Percentiles rank a stretch among this genome's conserved stretches.
These are phyloP conservation scores for Malus sylvestris DNA, from an alignment of 306 rosid genomes.

Conservation along the genomic window DNA sequence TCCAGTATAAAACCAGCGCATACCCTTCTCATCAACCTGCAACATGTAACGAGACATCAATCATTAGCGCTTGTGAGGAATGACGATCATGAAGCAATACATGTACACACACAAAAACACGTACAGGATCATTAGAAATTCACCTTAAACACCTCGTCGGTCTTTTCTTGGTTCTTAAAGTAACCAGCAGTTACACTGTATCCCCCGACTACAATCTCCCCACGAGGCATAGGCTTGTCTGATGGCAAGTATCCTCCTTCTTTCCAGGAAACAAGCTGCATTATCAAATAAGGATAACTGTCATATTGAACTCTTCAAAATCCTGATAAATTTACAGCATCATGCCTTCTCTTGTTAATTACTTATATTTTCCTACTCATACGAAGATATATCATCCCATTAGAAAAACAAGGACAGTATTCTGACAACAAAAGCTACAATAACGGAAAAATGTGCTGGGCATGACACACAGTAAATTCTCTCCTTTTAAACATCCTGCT, in stretches of 20 bases:
- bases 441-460: not conserved
- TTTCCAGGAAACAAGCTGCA: conserved; percentile 94
- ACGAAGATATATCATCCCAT: not conserved
- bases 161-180: conserved; percentile 75
- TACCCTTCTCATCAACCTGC: conserved; percentile 76
- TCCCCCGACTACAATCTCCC: conserved; percentile 87
- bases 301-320: conserved; percentile 3
- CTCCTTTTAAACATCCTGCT: not conserved
- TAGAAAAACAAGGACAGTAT: not conserved
- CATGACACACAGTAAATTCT: conserved; percentile 1
- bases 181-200: conserved; percentile 76
- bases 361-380: not conserved
- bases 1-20: conserved; percentile 84
- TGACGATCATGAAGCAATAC: not conserved
- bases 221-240: conserved; percentile 93
- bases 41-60: conserved; percentile 4
- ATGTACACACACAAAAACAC: not conserved
- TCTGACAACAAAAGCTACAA: not conserved
- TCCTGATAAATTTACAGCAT: not conserved
- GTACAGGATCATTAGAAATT: not conserved
- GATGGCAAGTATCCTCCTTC: conserved; percentile 73
- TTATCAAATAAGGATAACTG: conserved; percentile 15
- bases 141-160: conserved; percentile 83
- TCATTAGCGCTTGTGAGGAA: not conserved
- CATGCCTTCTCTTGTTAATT: not conserved